A percentile compares a stretch with the other conserved stretches of the same genome.
These are phyloP conservation scores for Golubevia sp. DNA, from an alignment of 1,284 basidiomycete species.

Conservation along the genomic window DNA sequence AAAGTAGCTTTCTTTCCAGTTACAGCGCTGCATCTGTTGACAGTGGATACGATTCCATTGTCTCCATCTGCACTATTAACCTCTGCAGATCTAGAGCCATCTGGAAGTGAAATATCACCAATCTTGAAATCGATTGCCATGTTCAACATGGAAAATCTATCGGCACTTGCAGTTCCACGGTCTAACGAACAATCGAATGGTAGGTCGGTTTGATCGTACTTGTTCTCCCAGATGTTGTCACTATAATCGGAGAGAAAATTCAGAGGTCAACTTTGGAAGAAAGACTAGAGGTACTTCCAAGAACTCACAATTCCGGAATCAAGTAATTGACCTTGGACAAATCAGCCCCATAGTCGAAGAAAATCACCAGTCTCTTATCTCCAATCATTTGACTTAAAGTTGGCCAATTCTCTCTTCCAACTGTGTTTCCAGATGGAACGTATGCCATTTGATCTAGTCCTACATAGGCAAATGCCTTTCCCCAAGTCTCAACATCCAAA, in stretches of 20 bases:
- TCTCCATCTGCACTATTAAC: background rate
- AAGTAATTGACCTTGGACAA: background rate
- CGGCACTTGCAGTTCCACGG: conserved; percentile 27
- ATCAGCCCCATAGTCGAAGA: conserved; percentile 44
- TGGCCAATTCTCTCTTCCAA: conserved; percentile 35
- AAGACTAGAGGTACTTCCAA: background rate
- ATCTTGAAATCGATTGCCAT: background rate
- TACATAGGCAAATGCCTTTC: conserved; percentile 33
- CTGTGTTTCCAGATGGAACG: conserved; percentile 11
- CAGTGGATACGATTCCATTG: background rate
- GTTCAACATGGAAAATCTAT: conserved; percentile 3
- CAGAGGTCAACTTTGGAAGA: conserved; percentile 22
- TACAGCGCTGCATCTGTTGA: background rate
- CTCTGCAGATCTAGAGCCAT: background rate
- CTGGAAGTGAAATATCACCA: background rate
- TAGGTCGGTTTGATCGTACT: conserved; percentile 37
- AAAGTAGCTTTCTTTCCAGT: conserved; percentile 8
- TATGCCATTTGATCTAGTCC: conserved; percentile 36
- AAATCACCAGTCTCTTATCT: conserved; percentile 39
- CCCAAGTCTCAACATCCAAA: conserved; percentile 30
- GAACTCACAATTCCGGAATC: background rate
- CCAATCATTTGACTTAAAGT: conserved; percentile 50
- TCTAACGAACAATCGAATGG: conserved; percentile 57
- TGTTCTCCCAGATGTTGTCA: conserved; percentile 48
- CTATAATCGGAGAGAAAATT: conserved; percentile 11